Percentiles rank a stretch among this genome's conserved stretches.
phyloP scores from a whole-genome alignment of 495 filamentous ascomycete genomes.

The Penicillium salamii region DNA sequence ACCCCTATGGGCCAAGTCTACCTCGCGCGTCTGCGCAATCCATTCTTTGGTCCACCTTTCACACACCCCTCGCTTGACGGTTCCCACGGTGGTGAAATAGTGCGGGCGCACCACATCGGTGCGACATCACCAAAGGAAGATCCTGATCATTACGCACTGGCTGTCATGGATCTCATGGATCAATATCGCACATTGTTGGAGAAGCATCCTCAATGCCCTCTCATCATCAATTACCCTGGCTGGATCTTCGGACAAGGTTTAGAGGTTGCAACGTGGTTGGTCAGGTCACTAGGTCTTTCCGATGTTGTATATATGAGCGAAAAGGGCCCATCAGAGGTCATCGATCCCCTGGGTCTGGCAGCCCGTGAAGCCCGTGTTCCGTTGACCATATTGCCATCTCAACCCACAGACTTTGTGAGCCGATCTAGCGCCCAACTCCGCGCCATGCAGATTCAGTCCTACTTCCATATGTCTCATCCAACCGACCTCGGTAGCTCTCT shows the following conservation, averaged over 20 bases:
- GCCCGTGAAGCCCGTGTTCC: constrained; percentile 30
- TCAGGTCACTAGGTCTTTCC: constrained; percentile 46
- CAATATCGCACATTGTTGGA: constrained; percentile 53
- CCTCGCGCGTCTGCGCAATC: constrained; percentile 59
- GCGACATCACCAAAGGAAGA: constrained; percentile 67
- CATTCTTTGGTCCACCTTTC: constrained; percentile 72
- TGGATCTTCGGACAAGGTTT: constrained; percentile 78
- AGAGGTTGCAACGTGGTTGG: constrained; percentile 64
- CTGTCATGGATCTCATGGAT: constrained; percentile 64
- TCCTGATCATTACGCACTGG: constrained; percentile 66
- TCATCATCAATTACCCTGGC: constrained; percentile 80
- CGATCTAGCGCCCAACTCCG: constrained; percentile 67
- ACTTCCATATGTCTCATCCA: constrained; percentile 59
- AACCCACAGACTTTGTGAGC: constrained; percentile 58
- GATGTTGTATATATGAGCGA: constrained; percentile 75
- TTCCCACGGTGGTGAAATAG: constrained; percentile 33
- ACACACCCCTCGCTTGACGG: constrained; percentile 55
- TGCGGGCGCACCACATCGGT: constrained; percentile 72
- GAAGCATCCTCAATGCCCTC: constrained; percentile 47
- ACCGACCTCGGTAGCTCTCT: constrained; percentile 30
- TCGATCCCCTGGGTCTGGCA: constrained; percentile 50
- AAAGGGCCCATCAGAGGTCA: constrained; percentile 62
- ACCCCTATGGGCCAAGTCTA: constrained; percentile 74
- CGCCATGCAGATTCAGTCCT: constrained; percentile 77
- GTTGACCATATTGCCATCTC: constrained; percentile 49